Evolutionary conservation across 495 filamentous ascomycete species (phyloP), one percentile per base, ranked within the genome.

Genomic region (Penicillium nucicola): DNA sequence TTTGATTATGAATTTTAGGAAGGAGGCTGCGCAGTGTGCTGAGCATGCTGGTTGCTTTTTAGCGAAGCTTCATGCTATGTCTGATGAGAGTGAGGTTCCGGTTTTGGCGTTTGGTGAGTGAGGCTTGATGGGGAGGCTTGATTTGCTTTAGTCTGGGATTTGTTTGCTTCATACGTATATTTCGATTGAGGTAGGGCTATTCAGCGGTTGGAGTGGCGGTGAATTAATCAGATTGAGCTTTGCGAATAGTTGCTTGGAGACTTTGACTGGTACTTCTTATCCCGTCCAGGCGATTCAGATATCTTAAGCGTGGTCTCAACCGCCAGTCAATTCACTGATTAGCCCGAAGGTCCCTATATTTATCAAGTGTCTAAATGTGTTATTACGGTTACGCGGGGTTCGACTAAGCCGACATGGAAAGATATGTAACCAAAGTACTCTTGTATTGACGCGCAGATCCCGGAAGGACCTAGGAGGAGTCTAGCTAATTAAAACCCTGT

Each of bases 31-130:
- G 15, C 41, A 33, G 17, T 56, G 60, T 56, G 65, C 64, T 23
- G 46, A 48, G 40, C 56, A 50, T 33, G 70, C 70, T 23, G 73
- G 69, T 10, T 57, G 58, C 37, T 74, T 71, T 49, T 44, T 68
- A 35, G 14, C 19, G 1, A 36, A 36, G 17, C 11, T 48, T 2
- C 45, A 38, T 20, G 35, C 33, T 31, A 5, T 28, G 15, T 48
- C 23, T 22, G 35, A 39, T 31, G 35, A 32, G 9, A 32, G 25
- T 31, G 23, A 40, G 6, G 18, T 48, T 39, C 45, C 35, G 38
- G 25, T 23, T 32, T 23, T 48, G 25, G 23, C 45, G 8, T 39
- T 31, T 39, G 20, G 5, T 22, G 17, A 48, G 5, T 22, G 17
- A 48, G 35, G 6, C n/a, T 42, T 25, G 12, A 20, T 39, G 45